A percentile compares a stretch with the other conserved stretches of the same genome.
These are phyloP conservation scores for Phytophthora pinifolia DNA, from an alignment of 352 stramenopile genomes.

Conservation along the genomic window DNA sequence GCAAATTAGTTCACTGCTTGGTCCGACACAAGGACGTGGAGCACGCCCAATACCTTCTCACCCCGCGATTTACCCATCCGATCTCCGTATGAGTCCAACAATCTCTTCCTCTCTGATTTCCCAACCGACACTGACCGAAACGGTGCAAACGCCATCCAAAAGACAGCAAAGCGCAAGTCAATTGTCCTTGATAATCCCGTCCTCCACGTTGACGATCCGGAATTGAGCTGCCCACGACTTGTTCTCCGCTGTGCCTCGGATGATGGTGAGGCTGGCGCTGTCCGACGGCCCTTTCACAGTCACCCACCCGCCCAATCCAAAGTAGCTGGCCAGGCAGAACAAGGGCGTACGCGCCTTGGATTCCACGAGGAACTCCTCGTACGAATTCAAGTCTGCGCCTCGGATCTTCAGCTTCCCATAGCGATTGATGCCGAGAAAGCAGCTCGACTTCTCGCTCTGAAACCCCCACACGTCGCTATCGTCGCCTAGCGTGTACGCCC, in stretches of 20 bases:
- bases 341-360: constrained; percentile 48
- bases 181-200: constrained; percentile 17
- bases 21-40: no score
- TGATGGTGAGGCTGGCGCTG: constrained; percentile 40
- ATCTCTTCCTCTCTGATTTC: no score
- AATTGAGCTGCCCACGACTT: constrained; percentile 59
- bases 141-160: no score
- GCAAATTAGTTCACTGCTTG: no score
- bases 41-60: no score
- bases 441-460: constrained; percentile 63
- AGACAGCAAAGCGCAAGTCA: background rate
- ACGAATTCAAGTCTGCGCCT: constrained; percentile 62
- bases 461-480: constrained; percentile 80
- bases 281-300: constrained; percentile 17
- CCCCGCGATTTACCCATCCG: no score
- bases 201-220: constrained; percentile 57
- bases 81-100: no score
- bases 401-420: constrained; percentile 68
- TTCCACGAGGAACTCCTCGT: constrained; percentile 78
- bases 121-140: no score
- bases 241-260: constrained; percentile 67
- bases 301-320: constrained; percentile 72
- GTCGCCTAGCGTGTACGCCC: constrained; percentile 75
- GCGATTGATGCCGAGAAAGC: constrained; percentile 73
- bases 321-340: constrained; percentile 72